A percentile compares a stretch with the other conserved stretches of the same genome.
Conservation (phyloP, 116 monocot genomes). For the Phalaenopsis hybrid region DNA sequence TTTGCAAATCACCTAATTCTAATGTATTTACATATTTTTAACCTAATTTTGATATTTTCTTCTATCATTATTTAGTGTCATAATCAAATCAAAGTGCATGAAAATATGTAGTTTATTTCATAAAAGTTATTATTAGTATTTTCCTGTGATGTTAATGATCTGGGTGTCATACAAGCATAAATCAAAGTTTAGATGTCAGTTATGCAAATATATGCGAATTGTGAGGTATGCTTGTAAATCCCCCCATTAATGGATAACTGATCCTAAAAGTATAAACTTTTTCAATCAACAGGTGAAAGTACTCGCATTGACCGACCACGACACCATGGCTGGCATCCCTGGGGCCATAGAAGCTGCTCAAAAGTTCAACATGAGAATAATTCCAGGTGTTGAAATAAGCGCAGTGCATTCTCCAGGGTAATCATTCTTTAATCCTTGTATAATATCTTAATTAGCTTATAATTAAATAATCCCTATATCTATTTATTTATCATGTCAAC, state of each 20-base stretch:
- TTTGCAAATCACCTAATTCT: background rate
- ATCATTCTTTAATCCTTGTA: background rate
- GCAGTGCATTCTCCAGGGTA: constrained; percentile 42
- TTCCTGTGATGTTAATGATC: too few relatives aligned
- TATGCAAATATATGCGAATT: too few relatives aligned
- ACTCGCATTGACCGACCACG: constrained; percentile 87
- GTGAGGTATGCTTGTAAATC: too few relatives aligned
- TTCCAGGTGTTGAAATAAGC: constrained; percentile 92
- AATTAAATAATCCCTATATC: background rate
- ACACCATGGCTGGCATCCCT: constrained; percentile 69
- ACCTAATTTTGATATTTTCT: too few relatives aligned
- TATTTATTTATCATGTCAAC: background rate
- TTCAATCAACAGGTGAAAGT: constrained; percentile 59
- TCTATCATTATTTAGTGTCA: too few relatives aligned
- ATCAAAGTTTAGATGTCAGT: too few relatives aligned
- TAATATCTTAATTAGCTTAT: background rate
- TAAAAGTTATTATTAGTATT: too few relatives aligned
- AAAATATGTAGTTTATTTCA: too few relatives aligned
- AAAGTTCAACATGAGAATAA: constrained; percentile 68
- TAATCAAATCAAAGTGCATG: too few relatives aligned
- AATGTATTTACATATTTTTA: background rate
- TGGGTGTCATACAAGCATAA: background rate
- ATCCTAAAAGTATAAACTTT: background rate
- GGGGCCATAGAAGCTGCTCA: constrained; percentile 49
- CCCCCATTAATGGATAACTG: background rate